Base-by-base conservation (phyloP, 306 rosid genomes). In the Quercus variabilis region DNA sequence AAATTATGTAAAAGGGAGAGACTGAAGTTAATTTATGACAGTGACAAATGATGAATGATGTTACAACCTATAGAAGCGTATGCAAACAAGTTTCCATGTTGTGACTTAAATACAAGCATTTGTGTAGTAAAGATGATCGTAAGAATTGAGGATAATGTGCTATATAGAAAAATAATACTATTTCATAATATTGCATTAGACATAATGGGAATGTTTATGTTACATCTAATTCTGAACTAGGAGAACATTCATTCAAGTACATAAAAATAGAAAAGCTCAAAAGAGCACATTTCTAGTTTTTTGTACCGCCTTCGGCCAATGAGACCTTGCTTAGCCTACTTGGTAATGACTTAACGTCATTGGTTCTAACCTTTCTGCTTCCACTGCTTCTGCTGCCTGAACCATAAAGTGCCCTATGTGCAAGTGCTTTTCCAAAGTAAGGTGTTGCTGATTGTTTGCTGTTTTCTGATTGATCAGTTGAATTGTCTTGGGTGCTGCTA, bases 291-390 rank as follows among this genome's bases (percentile, higher is more conserved):
- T 72, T 71, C 21, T 74, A 77, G 52, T 35, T 33, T 35, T 35
- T 20, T 30, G 49, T 19, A 51, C 78, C 9, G 41, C 77, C 68
- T 0, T 56, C 46, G 55, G 90, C 84, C 74, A 77, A 54, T n/a
- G 89, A 85, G 77, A 90, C 92, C 81, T 83, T 90, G 83, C 94
- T 88, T 56, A 90, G 89, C 88, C 92, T 88, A 81, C 94, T 90
- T 38, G 94, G 89, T 43, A 67, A 82, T 73, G 79, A 60, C 74
- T 69, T 82, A 67, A 49, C 74, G 70, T 68, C 83, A 26, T 63
- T 74, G 35, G 73, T 76, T 84, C 76, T 78, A 15, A 21, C 54
- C 68, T 78, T 83, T 83, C 81, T 81, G 73, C 85, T 76, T 80
- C 85, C 85, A 54, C 55, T 55, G 78, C 77, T 12, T 57, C 59